phyloP scores from a whole-genome alignment of 2,329 filamentous ascomycete genomes.

The Ophiocordyceps sinensis region DNA sequence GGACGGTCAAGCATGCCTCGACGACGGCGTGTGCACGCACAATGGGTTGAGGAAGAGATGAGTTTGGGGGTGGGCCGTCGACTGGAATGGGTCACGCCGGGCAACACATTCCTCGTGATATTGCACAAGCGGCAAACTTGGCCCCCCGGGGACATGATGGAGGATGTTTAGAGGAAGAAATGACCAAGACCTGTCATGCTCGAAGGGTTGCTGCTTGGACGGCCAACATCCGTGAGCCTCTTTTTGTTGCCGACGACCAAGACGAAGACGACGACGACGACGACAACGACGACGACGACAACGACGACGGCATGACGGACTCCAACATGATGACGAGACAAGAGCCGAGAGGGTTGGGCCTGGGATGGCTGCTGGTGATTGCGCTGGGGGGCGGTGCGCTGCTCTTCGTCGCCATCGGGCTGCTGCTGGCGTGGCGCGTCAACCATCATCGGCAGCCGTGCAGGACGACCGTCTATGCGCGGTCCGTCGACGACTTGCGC shows the following conservation, averaged over 20 bases:
- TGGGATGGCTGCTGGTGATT: constrained; percentile 29
- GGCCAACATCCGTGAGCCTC: no score
- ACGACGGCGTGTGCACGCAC: neutral
- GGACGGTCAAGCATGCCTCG: neutral
- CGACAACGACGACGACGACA: neutral
- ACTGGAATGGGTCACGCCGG: constrained; percentile 21
- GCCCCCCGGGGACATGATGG: neutral
- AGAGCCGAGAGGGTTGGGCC: constrained; percentile 10
- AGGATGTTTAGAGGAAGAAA: neutral
- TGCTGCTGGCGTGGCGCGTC: constrained; percentile 25
- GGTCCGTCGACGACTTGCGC: constrained; percentile 10
- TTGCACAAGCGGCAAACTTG: constrained; percentile 5
- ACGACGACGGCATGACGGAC: constrained; percentile 2
- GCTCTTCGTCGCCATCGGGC: constrained; percentile 26
- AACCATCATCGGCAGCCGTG: constrained; percentile 8
- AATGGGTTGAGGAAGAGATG: neutral
- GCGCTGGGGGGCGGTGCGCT: constrained; percentile 31
- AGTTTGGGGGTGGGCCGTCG: constrained; percentile 4
- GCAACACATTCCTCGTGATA: constrained; percentile 25
- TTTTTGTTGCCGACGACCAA: neutral
- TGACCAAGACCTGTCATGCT: neutral
- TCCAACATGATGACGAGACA: neutral
- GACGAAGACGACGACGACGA: neutral
- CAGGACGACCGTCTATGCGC: constrained; percentile 14
- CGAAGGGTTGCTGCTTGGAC: no score